phyloP scores from a whole-genome alignment of 441 rosid genomes.

The Eruca vesicaria region DNA sequence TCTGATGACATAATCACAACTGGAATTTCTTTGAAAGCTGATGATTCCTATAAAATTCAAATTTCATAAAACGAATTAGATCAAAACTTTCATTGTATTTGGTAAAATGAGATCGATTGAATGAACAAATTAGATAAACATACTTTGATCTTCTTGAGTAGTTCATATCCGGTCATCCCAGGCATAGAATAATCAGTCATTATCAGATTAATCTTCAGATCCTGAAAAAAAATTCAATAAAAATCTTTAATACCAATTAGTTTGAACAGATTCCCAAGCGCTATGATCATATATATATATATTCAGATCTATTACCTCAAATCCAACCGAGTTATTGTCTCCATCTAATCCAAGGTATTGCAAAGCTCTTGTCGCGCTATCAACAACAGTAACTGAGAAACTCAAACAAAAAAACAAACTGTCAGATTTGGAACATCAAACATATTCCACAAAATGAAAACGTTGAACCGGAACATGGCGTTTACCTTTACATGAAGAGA shows the following conservation, averaged over 20 bases:
- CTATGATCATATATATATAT: too few relatives aligned
- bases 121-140: neutral
- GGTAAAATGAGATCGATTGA: neutral
- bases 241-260: neutral
- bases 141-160: slow-evolving; percentile 85
- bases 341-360: slow-evolving; percentile 75
- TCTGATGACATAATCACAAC: slow-evolving; percentile 96
- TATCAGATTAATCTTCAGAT: slow-evolving; percentile 73
- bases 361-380: slow-evolving; percentile 80
- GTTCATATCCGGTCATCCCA: slow-evolving; percentile 92
- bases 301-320: slow-evolving; percentile 34
- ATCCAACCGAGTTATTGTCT: slow-evolving; percentile 40
- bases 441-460: neutral
- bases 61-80: neutral
- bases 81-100: neutral
- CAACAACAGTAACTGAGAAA: slow-evolving; percentile 71
- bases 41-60: slow-evolving; percentile 55
- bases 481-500: slow-evolving; percentile 66
- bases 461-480: neutral
- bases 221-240: slow-evolving; percentile 32
- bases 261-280: neutral
- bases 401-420: neutral
- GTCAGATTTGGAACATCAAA: slow-evolving; percentile 25
- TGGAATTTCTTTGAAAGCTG: slow-evolving; percentile 72
- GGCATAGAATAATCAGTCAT: slow-evolving; percentile 96